Base-by-base conservation (phyloP, 139 green algal genomes). In the Zygnema cylindricum region DNA sequence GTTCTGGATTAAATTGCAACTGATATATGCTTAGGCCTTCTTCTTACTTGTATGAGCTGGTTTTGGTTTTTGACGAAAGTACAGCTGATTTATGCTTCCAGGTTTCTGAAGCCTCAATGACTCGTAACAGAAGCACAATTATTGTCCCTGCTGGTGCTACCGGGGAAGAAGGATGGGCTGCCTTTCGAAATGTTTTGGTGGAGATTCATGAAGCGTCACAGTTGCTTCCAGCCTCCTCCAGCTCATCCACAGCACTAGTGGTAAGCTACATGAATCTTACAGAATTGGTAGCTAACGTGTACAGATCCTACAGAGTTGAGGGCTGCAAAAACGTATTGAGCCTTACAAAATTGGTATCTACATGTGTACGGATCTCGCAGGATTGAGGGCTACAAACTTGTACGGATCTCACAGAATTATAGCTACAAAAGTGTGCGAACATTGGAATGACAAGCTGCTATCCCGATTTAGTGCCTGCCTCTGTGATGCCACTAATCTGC, bases 191-290 rank as follows among this genome's bases (percentile, higher is more conserved):
- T 76, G 81, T 76, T 40, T 82, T 91, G 41, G 87, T 89, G 38
- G 81, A 91, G 69, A 89, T 91, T 42, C 87, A 90, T 69, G 87
- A 91, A 69, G 87, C 55, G 7, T 32, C 25, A 22, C 63, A 90
- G 30, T 36, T 36, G 38, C 55, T 91, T 11, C 81, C 87, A 42
- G n/a, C 3, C 81, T 32, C 85, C 82, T 23, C 16, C 84, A 33
- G 22, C 21, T 76, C 30, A 76, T 87, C 81, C 81, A 88, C 33
- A 33, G 83, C 77, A 75, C 36, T 43, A 30, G 25, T 35, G 32
- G 76, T 25, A 75, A 88, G 33, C 43, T 33, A 89, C 42, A 43
- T 84, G 71, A 78, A 78, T 38, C 7, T 22, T 78, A 3, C 22
- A 11, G 41, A 23, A 7, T 38, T 76, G 69, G 35, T 43, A 43